These are phyloP conservation scores for Cryptosporidium sp. DNA, from an alignment of 169 alveolate species.

Conservation along the genomic window DNA sequence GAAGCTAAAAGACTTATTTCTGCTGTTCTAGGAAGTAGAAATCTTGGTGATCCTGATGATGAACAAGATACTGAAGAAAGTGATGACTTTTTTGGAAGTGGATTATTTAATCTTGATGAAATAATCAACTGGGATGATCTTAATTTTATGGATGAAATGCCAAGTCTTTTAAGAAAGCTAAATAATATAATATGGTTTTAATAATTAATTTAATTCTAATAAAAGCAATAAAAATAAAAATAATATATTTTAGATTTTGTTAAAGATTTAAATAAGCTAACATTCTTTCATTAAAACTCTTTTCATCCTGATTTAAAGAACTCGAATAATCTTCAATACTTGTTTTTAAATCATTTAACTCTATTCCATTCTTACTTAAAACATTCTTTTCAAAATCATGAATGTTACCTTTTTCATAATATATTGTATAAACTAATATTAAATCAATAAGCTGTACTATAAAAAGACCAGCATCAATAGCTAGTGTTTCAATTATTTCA, in stretches of 20 bases:
- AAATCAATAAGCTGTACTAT: constrained; percentile 50
- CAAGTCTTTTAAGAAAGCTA: constrained; percentile 34
- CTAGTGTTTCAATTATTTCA: constrained; percentile 42
- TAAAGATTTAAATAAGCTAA: constrained; percentile 5
- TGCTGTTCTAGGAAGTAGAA: constrained; percentile 36
- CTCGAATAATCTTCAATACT: constrained; percentile 48
- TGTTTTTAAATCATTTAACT: constrained; percentile 10
- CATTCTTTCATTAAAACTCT: background rate
- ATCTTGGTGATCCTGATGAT: constrained; percentile 16
- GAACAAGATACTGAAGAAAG: background rate
- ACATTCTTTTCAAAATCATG: background rate
- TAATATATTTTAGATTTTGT: background rate
- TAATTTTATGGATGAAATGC: constrained; percentile 46
- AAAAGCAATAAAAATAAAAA: background rate
- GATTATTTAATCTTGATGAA: constrained; percentile 38
- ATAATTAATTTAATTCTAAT: constrained; percentile 1
- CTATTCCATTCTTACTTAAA: background rate
- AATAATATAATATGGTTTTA: constrained; percentile 57
- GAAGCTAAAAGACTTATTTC: constrained; percentile 39
- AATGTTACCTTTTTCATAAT: background rate
- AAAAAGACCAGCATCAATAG: constrained; percentile 61
- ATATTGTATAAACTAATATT: constrained; percentile 15
- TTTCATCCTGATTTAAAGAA: constrained; percentile 15
- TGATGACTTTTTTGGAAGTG: constrained; percentile 21
- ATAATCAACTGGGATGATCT: constrained; percentile 65